These are phyloP conservation scores for Westerdykella sp. DNA, from an alignment of 2,329 filamentous ascomycete genomes.

Conservation along the genomic window DNA sequence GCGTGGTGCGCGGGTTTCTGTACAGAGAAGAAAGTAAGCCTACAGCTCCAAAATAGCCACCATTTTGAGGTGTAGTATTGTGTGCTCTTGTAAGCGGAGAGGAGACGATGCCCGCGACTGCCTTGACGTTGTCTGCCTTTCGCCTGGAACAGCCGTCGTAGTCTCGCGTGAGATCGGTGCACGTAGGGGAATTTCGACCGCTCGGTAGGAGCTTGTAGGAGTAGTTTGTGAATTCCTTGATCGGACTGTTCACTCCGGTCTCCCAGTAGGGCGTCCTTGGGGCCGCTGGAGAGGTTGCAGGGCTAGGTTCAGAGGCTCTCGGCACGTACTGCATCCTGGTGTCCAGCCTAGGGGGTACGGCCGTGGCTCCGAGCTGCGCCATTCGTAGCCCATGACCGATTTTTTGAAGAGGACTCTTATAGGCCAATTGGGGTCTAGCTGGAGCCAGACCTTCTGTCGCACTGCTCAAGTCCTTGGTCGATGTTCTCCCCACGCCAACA, in stretches of 20 bases:
- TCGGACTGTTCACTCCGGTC: constrained; percentile 6
- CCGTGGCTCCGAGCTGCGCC: constrained; percentile 7
- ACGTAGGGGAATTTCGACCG: constrained; percentile 6
- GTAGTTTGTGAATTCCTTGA: constrained; percentile 33
- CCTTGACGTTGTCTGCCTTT: constrained; percentile 2
- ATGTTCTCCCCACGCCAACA: constrained; percentile 5
- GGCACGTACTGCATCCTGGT: too few relatives aligned
- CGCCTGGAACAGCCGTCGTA: constrained; percentile 11
- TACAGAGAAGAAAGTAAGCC: constrained; percentile 30
- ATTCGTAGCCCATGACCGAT: constrained; percentile 23
- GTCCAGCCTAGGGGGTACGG: neutral
- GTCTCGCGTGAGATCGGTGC: constrained; percentile 1
- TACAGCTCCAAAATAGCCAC: constrained; percentile 17
- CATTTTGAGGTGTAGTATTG: constrained; percentile 6
- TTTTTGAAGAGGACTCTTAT: constrained; percentile 29
- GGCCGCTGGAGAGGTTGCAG: too few relatives aligned
- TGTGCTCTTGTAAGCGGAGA: constrained; percentile 7
- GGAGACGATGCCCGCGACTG: constrained; percentile 9
- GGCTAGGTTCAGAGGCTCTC: too few relatives aligned
- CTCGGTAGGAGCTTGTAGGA: constrained; percentile 20
- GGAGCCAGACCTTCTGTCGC: constrained; percentile 10
- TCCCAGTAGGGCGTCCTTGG: too few relatives aligned
- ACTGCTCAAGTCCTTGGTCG: constrained; percentile 9
- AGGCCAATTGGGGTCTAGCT: constrained; percentile 19
- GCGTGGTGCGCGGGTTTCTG: constrained; percentile 78